Conservation (phyloP, 78 protist species). For the Polysphondylium violaceum region DNA sequence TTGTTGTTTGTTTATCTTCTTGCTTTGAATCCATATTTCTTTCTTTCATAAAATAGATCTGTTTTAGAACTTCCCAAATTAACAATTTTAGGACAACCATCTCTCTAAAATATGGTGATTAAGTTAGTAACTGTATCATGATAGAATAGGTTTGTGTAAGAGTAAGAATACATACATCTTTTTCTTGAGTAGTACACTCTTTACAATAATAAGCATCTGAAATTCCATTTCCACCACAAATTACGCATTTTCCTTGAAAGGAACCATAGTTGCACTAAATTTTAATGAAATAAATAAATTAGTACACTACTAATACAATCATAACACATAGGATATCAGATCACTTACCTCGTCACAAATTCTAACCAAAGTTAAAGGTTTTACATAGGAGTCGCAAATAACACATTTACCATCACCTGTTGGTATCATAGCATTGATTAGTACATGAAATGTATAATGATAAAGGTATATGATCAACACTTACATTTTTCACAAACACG, state of each 20-base stretch:
- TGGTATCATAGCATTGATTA: background rate
- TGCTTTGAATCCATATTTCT: slow-evolving; percentile 91
- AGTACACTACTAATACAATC: background rate
- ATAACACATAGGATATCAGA: background rate
- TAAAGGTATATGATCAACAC: background rate
- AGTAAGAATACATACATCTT: slow-evolving; percentile 84
- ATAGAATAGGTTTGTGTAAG: background rate
- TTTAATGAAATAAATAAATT: background rate
- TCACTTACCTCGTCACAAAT: slow-evolving; percentile 93
- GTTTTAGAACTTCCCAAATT: slow-evolving; percentile 93
- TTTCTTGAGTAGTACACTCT: slow-evolving; percentile 94
- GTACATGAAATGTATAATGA: background rate
- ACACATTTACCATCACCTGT: slow-evolving; percentile 95
- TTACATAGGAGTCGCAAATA: slow-evolving; percentile 94
- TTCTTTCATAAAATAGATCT: slow-evolving; percentile 94
- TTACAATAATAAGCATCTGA: slow-evolving; percentile 97
- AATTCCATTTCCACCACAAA: slow-evolving; percentile 93
- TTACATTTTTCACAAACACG: slow-evolving; percentile 90
- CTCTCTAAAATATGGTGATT: slow-evolving; percentile 74
- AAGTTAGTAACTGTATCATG: background rate
- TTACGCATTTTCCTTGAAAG: slow-evolving; percentile 91
- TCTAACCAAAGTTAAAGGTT: slow-evolving; percentile 92
- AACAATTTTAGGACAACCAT: slow-evolving; percentile 97
- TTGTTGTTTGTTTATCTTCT: too few species aligned
- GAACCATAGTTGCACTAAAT: slow-evolving; percentile 95